These are phyloP conservation scores for Aspergillus aculeatinus DNA, from an alignment of 2,329 filamentous ascomycete genomes.

Conservation along the genomic window DNA sequence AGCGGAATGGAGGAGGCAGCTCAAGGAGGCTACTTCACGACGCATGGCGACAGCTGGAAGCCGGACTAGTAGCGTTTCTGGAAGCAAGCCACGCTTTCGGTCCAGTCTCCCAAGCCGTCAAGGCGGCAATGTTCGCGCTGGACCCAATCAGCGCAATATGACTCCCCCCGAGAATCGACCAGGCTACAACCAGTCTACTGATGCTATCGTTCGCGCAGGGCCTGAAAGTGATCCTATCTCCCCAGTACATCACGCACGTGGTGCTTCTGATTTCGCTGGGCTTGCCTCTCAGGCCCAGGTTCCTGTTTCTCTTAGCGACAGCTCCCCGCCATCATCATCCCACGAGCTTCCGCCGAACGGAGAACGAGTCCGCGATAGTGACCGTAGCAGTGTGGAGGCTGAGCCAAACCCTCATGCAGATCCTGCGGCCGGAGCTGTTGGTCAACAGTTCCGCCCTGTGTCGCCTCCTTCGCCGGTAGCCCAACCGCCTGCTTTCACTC, in stretches of 20 bases:
- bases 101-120: slow-evolving; percentile 38
- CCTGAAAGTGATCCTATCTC: slow-evolving; percentile 24
- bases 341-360: slow-evolving; percentile 32
- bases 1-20: slow-evolving; percentile 79
- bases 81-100: slow-evolving; percentile 48
- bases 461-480: slow-evolving; percentile 74
- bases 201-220: slow-evolving; percentile 35
- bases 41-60: slow-evolving; percentile 40
- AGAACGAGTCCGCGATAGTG: slow-evolving; percentile 23
- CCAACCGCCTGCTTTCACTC: slow-evolving; percentile 74
- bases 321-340: slow-evolving; percentile 39
- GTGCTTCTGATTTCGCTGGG: slow-evolving; percentile 34
- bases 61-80: slow-evolving; percentile 56
- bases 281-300: slow-evolving; percentile 18
- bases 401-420: slow-evolving; percentile 29
- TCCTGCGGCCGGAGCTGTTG: slow-evolving; percentile 30
- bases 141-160: slow-evolving; percentile 22
- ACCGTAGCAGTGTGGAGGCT: slow-evolving; percentile 44
- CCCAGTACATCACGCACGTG: slow-evolving; percentile 29
- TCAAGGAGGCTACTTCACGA: slow-evolving; percentile 80
- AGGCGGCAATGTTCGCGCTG: slow-evolving; percentile 38
- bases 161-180: slow-evolving; percentile 20
- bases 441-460: slow-evolving; percentile 45
- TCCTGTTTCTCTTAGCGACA: slow-evolving; percentile 23
- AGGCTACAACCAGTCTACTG: slow-evolving; percentile 37